Conservation (phyloP, 306 rosid genomes). For the Alnus rubra region DNA sequence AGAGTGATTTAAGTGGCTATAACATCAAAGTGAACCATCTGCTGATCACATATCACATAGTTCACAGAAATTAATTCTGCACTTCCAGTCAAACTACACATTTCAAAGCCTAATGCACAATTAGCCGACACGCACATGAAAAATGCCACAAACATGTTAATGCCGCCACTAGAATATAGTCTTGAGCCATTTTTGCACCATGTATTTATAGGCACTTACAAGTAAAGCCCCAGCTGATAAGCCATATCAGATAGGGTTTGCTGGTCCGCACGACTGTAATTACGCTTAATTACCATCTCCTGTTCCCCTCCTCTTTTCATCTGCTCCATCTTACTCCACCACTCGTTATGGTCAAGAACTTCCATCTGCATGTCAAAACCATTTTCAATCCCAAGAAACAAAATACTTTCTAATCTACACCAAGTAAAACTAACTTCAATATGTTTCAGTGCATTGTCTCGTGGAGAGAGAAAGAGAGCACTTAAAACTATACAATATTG, state of each 20-base stretch:
- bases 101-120: background rate
- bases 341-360: slow-evolving; percentile 72
- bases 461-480: no score
- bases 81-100: background rate
- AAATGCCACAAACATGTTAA: background rate
- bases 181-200: background rate
- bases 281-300: slow-evolving; percentile 71
- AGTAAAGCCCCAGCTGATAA: slow-evolving; percentile 63
- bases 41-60: background rate
- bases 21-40: background rate
- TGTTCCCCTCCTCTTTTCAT: slow-evolving; percentile 73
- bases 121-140: background rate
- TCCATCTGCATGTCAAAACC: slow-evolving; percentile 60
- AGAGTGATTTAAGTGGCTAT: background rate
- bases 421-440: background rate
- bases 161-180: background rate
- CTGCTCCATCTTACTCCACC: slow-evolving; percentile 79
- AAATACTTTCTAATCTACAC: background rate
- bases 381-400: background rate
- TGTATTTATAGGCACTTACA: slow-evolving; percentile 48
- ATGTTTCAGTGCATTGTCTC: background rate
- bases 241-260: slow-evolving; percentile 84
- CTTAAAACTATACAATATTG: no score
- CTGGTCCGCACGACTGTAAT: slow-evolving; percentile 67
- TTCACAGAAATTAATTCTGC: background rate